phyloP scores from a whole-genome alignment of 768 basidiomycete genomes.

The Hygrocybe punicea region DNA sequence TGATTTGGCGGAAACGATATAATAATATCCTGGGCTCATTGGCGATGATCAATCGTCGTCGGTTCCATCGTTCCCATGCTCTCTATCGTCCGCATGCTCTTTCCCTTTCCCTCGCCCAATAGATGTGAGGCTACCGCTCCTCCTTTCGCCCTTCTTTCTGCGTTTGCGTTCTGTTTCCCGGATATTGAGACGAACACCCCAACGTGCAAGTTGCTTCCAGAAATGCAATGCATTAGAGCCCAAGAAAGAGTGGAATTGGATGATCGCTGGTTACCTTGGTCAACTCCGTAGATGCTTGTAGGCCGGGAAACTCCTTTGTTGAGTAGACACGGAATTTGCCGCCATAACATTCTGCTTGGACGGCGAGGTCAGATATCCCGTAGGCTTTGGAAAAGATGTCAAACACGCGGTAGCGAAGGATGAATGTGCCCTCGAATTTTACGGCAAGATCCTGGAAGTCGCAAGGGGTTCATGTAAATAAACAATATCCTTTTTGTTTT shows the following conservation, averaged over 20 bases:
- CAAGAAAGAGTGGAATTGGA: background rate
- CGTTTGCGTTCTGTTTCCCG: slow-evolving; percentile 57
- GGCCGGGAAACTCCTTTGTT: slow-evolving; percentile 68
- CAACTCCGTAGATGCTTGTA: slow-evolving; percentile 61
- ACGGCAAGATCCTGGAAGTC: slow-evolving; percentile 62
- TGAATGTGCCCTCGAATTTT: slow-evolving; percentile 61
- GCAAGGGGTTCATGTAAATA: background rate
- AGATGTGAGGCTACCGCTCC: slow-evolving; percentile 17
- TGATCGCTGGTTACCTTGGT: slow-evolving; percentile 50
- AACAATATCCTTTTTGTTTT: background rate
- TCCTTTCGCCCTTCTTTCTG: slow-evolving; percentile 36
- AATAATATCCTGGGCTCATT: no score
- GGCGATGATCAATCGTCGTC: no score
- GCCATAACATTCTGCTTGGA: slow-evolving; percentile 65
- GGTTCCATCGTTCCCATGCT: no score
- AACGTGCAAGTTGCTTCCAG: slow-evolving; percentile 48
- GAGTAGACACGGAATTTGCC: slow-evolving; percentile 63
- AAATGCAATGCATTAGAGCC: background rate
- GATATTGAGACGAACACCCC: slow-evolving; percentile 57
- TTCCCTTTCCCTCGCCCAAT: no score
- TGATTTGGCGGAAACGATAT: no score
- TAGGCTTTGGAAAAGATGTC: slow-evolving; percentile 49
- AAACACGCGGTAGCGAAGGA: slow-evolving; percentile 63
- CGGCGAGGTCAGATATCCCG: slow-evolving; percentile 33
- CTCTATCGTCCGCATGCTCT: no score